Evolutionary conservation across 2,329 filamentous ascomycete genomes (phyloP).

Genomic region (Penicillium oxalicum): DNA sequence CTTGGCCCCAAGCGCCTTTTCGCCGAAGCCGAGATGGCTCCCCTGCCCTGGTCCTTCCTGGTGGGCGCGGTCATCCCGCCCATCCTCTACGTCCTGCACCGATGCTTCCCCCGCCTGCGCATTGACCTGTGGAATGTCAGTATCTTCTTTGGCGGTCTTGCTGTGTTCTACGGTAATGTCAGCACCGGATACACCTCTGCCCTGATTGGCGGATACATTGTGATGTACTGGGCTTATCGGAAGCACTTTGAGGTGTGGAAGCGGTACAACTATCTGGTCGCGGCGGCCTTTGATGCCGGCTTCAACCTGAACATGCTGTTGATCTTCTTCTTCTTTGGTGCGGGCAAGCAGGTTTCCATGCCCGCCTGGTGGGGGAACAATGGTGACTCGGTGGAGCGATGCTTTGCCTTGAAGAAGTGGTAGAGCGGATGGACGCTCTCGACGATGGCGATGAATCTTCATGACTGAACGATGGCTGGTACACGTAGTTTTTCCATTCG

Average conservation of each 20-base stretch:
- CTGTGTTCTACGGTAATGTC: conserved; percentile 56
- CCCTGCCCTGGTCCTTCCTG: conserved; percentile 30
- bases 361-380: conserved; percentile 62
- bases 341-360: conserved; percentile 53
- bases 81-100: conserved; percentile 47
- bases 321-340: conserved; percentile 56
- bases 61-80: conserved; percentile 27
- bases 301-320: conserved; percentile 58
- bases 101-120: conserved; percentile 48
- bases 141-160: conserved; percentile 54
- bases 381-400: conserved; percentile 49
- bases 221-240: conserved; percentile 55
- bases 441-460: no score
- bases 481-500: no score
- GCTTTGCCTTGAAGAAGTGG: conserved; percentile 46
- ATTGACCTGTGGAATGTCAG: conserved; percentile 57
- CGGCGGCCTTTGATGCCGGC: conserved; percentile 56
- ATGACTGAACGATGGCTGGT: no score
- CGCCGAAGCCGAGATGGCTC: conserved; percentile 22
- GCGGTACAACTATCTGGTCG: conserved; percentile 56
- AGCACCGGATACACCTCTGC: conserved; percentile 54
- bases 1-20: conserved; percentile 39
- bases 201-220: conserved; percentile 55
- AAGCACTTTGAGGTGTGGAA: conserved; percentile 54
- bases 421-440: background rate